Conservation (phyloP, 306 rosid genomes). For the Fagus crenata region DNA sequence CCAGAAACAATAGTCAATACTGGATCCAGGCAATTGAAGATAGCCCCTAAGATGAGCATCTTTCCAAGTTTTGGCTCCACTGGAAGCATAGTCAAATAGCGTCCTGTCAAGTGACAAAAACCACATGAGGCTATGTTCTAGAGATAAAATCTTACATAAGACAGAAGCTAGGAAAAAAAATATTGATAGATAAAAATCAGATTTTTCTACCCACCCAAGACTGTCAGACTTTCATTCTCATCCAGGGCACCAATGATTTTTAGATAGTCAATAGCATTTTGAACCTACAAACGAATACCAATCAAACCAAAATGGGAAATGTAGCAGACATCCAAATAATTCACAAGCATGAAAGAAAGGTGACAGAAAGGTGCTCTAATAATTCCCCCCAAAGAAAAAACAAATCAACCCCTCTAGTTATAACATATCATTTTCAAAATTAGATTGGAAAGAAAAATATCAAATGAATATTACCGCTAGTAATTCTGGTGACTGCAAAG, state of each 20-base stretch:
- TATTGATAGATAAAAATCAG: constrained; percentile 1
- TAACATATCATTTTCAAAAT: constrained; percentile 22
- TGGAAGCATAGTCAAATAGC: constrained; percentile 76
- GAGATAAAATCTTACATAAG: constrained; percentile 9
- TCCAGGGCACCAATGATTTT: constrained; percentile 86
- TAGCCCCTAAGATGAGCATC: constrained; percentile 84
- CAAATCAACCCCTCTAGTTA: background rate
- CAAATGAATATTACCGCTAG: constrained; percentile 61
- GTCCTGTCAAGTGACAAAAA: constrained; percentile 60
- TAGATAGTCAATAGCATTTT: constrained; percentile 88
- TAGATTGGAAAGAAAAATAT: constrained; percentile 22
- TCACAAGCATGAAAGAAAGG: background rate
- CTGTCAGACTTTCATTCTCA: constrained; percentile 79
- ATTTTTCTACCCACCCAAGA: constrained; percentile 57
- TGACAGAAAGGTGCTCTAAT: background rate
- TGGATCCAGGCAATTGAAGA: constrained; percentile 92
- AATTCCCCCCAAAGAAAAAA: background rate
- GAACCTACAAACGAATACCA: constrained; percentile 57
- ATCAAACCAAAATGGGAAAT: constrained; percentile 22
- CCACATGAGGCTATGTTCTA: constrained; percentile 24
- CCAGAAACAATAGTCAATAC: constrained; percentile 87
- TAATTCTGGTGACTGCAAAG: constrained; percentile 88
- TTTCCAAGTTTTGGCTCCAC: constrained; percentile 98
- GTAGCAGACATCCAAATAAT: constrained; percentile 28
- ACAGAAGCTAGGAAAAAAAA: constrained; percentile 22